Base-by-base conservation (phyloP, 1,284 basidiomycete species). In the Cutaneotrichosporon sp. region DNA sequence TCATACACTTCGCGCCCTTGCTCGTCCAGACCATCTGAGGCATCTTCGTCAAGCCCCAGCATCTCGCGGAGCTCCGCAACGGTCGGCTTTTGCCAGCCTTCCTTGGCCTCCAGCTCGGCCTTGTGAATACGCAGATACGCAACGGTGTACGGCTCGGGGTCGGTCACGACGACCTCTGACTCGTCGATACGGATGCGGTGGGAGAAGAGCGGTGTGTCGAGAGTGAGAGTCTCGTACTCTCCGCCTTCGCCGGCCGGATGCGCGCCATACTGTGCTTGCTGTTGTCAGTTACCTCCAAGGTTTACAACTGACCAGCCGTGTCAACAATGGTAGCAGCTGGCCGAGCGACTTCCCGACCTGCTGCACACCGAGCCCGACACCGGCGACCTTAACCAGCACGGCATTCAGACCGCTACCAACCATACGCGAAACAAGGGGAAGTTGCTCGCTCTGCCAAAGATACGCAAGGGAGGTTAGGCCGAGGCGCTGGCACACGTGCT, bases 191-290 rank as follows among this genome's bases (percentile, higher is more conserved):
- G 70, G 39, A 99, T 85, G 12, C 81, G 79, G 44, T 80, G 79
- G 61, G 87, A 88, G 80, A 96, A 98, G 18, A 97, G 68, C 0
- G 93, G 90, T 56, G 86, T 88, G 64, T 97, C 90, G 18, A 94
- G 77, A 1, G 94, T 96, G 52, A 97, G 76, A 0, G 88, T 90
- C 73, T 99, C 96, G 71, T 97, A 99, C 77, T 99, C 96, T 2
- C 96, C 96, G 3, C 96, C 96, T 76, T 99, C 96, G 4, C 96
- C 96, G 59, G 93, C 97, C 1, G 96, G 82, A 72, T 99, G 96
- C 0, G 88, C 85, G 0, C 92, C 92, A 66, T 94, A 99, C 40
- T 83, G 75, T 4, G 76, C 66, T 70, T 93, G 87, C 88, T 92
- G 60, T 2, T 8, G 45, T 49, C 41, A 46, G 50, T 26, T 46